A percentile compares a stretch with the other conserved stretches of the same genome.
Evolutionary conservation across 2,329 filamentous ascomycete species (phyloP).

Genomic region (Gliomastix tumulicola): DNA sequence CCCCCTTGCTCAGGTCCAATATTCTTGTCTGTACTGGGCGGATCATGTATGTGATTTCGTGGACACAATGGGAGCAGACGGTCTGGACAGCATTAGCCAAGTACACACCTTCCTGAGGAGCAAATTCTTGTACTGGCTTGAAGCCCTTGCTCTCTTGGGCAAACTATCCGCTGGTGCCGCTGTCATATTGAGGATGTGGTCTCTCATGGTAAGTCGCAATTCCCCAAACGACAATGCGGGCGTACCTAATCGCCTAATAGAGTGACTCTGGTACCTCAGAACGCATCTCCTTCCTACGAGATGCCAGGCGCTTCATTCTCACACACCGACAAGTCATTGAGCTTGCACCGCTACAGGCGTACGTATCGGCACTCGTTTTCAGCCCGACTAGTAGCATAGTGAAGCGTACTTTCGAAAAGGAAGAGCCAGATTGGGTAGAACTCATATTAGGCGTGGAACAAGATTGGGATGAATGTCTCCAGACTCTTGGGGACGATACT

Average conservation of each 20-base stretch:
- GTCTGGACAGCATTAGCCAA: too few species aligned
- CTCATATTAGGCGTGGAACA: background rate
- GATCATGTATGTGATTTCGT: too few species aligned
- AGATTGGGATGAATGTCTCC: conserved; percentile 2
- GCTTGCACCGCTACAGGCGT: conserved; percentile 3
- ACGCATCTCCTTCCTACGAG: too few species aligned
- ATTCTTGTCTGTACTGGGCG: conserved; percentile 12
- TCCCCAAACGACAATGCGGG: background rate
- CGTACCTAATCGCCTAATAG: too few species aligned
- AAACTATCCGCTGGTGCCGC: conserved; percentile 13
- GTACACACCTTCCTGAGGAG: conserved; percentile 12
- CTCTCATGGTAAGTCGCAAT: conserved; percentile 5
- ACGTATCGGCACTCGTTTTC: conserved; percentile 4
- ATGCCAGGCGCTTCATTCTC: conserved; percentile 3
- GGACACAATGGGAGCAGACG: too few species aligned
- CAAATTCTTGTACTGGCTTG: conserved; percentile 33
- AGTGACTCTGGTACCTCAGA: too few species aligned
- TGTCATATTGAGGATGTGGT: conserved; percentile 6
- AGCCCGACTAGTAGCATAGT: conserved; percentile 2
- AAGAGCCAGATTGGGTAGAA: conserved; percentile 1
- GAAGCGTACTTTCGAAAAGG: background rate
- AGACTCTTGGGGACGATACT: conserved; percentile 3
- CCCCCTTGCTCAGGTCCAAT: conserved; percentile 7
- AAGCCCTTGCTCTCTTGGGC: conserved; percentile 27
- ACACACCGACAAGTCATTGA: background rate